Conservation (phyloP, 2,329 filamentous ascomycete species). For the Fusarium sp. region DNA sequence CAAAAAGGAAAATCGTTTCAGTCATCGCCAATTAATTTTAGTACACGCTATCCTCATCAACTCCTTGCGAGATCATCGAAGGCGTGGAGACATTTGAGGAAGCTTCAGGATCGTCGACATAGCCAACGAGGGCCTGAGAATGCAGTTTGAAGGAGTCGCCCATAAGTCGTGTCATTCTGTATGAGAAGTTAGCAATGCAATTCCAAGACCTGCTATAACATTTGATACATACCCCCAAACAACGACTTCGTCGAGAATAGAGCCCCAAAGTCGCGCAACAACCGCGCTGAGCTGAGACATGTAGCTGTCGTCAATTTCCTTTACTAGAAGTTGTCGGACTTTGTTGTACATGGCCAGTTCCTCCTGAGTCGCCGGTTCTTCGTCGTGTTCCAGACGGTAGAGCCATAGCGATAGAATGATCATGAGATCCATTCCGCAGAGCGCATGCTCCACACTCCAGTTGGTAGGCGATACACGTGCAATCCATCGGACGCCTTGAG, state of each 20-base stretch:
- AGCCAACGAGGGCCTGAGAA: slow-evolving; percentile 92
- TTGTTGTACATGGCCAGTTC: slow-evolving; percentile 93
- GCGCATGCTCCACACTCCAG: slow-evolving; percentile 98
- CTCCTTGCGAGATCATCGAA: slow-evolving; percentile 78
- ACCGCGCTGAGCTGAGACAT: slow-evolving; percentile 91
- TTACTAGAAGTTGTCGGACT: slow-evolving; percentile 88
- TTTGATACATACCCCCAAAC: slow-evolving; percentile 91
- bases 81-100: slow-evolving; percentile 77
- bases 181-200: slow-evolving; percentile 38
- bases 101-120: slow-evolving; percentile 84
- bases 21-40: slow-evolving; percentile 65
- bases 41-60: slow-evolving; percentile 79
- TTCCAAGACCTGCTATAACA: background rate
- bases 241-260: slow-evolving; percentile 97
- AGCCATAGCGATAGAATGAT: slow-evolving; percentile 98
- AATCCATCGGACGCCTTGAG: slow-evolving; percentile 96
- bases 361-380: slow-evolving; percentile 87
- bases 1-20: slow-evolving; percentile 64
- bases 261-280: slow-evolving; percentile 94
- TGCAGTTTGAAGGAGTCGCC: slow-evolving; percentile 98
- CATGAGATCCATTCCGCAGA: slow-evolving; percentile 97
- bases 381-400: slow-evolving; percentile 99
- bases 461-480: slow-evolving; percentile 97
- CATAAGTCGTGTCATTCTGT: slow-evolving; percentile 92
- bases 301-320: slow-evolving; percentile 86